Evolutionary conservation across 371 early-diverging fungal species (phyloP).

Genomic region (Zychaea mexicana): DNA sequence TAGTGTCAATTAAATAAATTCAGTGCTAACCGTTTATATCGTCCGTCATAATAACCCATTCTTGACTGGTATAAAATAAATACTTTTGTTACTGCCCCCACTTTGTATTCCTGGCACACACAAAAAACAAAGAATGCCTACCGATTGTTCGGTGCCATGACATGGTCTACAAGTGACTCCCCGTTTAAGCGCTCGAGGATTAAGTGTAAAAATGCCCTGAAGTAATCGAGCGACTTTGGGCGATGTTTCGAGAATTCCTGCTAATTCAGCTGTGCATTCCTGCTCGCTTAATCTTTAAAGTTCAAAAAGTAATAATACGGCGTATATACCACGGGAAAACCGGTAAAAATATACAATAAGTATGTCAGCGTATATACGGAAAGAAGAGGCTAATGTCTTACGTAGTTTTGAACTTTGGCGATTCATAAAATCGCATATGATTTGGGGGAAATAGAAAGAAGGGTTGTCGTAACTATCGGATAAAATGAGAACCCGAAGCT

Average conservation of each 20-base stretch:
- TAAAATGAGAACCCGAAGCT: background rate
- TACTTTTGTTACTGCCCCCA: background rate
- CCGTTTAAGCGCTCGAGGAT: conserved; percentile 29
- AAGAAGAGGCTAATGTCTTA: background rate
- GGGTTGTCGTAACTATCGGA: no score
- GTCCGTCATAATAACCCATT: conserved; percentile 46
- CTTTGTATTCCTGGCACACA: no score
- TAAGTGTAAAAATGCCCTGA: conserved; percentile 36
- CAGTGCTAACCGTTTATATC: conserved; percentile 34
- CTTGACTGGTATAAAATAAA: conserved; percentile 17
- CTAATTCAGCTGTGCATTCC: conserved; percentile 41
- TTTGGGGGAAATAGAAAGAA: background rate
- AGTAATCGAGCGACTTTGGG: conserved; percentile 34
- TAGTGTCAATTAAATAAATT: background rate
- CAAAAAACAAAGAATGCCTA: conserved; percentile 9
- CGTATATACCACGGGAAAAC: no score
- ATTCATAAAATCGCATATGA: conserved; percentile 7
- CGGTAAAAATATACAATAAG: no score
- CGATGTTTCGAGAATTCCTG: conserved; percentile 29
- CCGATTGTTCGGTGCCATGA: conserved; percentile 38
- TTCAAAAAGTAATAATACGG: no score
- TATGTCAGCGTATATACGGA: background rate
- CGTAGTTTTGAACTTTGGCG: background rate
- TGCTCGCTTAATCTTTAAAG: conserved; percentile 31
- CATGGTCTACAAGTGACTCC: conserved; percentile 49